Conservation (phyloP, 768 basidiomycete species). For the Chiua virens region DNA sequence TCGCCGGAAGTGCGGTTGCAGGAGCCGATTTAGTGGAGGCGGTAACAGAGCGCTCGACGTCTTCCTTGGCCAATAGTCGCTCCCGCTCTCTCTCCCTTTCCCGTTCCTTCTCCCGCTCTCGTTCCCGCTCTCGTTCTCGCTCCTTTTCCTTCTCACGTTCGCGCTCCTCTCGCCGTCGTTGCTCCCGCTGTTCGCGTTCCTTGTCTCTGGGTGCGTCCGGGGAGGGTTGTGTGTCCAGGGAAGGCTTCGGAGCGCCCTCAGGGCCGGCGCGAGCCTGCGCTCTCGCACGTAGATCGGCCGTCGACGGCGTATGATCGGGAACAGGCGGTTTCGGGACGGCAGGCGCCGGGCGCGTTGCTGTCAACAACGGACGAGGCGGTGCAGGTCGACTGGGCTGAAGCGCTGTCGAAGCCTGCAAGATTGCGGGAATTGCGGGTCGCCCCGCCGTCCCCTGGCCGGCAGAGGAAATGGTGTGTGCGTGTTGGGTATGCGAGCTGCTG, state of each 20-base stretch:
- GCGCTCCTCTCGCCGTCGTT: conserved; percentile 39
- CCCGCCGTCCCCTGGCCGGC: conserved; percentile 23
- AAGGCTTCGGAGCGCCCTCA: conserved; percentile 32
- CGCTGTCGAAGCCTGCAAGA: conserved; percentile 32
- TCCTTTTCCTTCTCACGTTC: conserved; percentile 34
- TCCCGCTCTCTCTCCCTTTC: conserved; percentile 28
- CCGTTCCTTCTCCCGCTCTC: conserved; percentile 29
- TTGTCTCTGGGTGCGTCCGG: conserved; percentile 35
- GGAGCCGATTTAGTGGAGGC: conserved; percentile 45
- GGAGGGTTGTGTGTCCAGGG: conserved; percentile 40
- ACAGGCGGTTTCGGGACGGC: conserved; percentile 42
- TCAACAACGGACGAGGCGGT: conserved; percentile 65
- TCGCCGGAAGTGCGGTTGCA: conserved; percentile 42
- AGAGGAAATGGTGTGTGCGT: conserved; percentile 41
- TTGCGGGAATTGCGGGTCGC: conserved; percentile 29
- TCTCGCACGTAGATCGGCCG: conserved; percentile 65
- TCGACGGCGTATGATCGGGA: conserved; percentile 56
- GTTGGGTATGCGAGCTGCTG: conserved; percentile 47
- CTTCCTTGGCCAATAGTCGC: conserved; percentile 25
- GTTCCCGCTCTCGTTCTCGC: conserved; percentile 37
- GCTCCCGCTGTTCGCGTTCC: conserved; percentile 39
- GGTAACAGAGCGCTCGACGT: conserved; percentile 39
- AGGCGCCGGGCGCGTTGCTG: conserved; percentile 55
- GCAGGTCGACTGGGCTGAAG: conserved; percentile 63
- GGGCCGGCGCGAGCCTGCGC: conserved; percentile 58